These are phyloP conservation scores for Dictyostelium capitatum DNA, from an alignment of 78 protist genomes.

Conservation along the genomic window DNA sequence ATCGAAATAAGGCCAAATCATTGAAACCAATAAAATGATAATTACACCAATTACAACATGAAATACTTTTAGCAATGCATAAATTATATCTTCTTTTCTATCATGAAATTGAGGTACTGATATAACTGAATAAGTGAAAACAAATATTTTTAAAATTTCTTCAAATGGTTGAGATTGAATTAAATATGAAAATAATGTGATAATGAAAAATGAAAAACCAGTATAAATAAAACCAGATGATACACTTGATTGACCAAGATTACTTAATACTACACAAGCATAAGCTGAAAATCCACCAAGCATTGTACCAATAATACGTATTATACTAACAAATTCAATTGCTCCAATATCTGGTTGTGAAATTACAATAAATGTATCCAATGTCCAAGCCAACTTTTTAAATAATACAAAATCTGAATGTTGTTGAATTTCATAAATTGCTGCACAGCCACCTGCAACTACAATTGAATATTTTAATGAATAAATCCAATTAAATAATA, in stretches of 20 bases:
- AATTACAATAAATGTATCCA: conserved; percentile 17
- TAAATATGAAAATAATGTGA: background rate
- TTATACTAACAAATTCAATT: background rate
- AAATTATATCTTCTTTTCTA: conserved; percentile 3
- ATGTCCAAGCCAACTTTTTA: conserved; percentile 4
- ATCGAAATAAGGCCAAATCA: conserved; percentile 18
- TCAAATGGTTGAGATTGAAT: conserved; percentile 3
- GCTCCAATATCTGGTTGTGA: conserved; percentile 14
- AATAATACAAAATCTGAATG: conserved; percentile 20
- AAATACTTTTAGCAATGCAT: conserved; percentile 3
- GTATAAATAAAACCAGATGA: background rate
- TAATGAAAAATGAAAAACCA: background rate
- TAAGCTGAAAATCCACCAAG: background rate
- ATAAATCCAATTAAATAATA: conserved; percentile 22
- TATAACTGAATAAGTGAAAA: conserved; percentile 17
- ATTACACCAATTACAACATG: conserved; percentile 25
- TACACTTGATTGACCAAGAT: background rate
- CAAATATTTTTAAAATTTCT: background rate
- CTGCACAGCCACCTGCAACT: background rate
- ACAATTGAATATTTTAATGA: conserved; percentile 32
- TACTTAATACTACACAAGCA: conserved; percentile 14
- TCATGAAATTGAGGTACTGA: background rate
- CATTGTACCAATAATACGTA: conserved; percentile 21
- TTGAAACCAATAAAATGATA: conserved; percentile 9
- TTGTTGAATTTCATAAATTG: background rate